These are phyloP conservation scores for Solanum paucissectum DNA, from an alignment of 257 asterid genomes.

Conservation along the genomic window DNA sequence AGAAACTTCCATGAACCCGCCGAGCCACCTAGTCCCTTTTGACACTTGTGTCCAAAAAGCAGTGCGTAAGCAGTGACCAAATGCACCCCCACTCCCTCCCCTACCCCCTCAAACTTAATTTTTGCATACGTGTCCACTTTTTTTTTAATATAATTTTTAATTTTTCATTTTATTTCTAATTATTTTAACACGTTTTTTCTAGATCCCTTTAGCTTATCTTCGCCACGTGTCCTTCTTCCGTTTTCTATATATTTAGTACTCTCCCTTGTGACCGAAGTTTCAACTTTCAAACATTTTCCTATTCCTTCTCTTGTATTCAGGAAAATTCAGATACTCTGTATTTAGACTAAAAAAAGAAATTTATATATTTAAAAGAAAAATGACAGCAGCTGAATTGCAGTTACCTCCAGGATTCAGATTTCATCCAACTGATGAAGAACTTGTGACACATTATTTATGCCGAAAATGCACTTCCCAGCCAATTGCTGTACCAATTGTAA, in stretches of 20 bases:
- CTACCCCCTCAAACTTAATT: slow-evolving; percentile 3
- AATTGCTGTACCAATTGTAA: slow-evolving; percentile 62
- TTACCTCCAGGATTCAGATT: slow-evolving; percentile 85
- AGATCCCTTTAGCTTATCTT: slow-evolving; percentile 15
- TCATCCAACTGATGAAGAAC: slow-evolving; percentile 90
- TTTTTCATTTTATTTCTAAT: slow-evolving; percentile 6
- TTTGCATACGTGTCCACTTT: slow-evolving; percentile 33
- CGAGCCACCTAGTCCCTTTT: neutral
- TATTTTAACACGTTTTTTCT: slow-evolving; percentile 34
- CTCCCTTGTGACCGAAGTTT: slow-evolving; percentile 46
- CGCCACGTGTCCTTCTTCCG: slow-evolving; percentile 38
- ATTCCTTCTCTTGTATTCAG: neutral
- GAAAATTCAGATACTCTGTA: neutral
- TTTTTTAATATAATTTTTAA: slow-evolving; percentile 17
- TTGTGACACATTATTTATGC: slow-evolving; percentile 68
- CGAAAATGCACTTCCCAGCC: slow-evolving; percentile 55
- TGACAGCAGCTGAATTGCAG: slow-evolving; percentile 46
- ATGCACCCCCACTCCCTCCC: slow-evolving; percentile 3
- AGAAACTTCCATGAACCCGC: neutral
- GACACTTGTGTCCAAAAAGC: slow-evolving; percentile 20
- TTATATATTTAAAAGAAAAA: neutral
- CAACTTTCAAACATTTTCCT: slow-evolving; percentile 30
- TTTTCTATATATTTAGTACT: slow-evolving; percentile 33
- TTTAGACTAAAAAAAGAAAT: slow-evolving; percentile 1
- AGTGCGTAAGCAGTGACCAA: slow-evolving; percentile 49